A percentile compares a stretch with the other conserved stretches of the same genome.
Evolutionary conservation across 2,329 filamentous ascomycete species (phyloP).

Genomic region (Ascochyta rabiei): DNA sequence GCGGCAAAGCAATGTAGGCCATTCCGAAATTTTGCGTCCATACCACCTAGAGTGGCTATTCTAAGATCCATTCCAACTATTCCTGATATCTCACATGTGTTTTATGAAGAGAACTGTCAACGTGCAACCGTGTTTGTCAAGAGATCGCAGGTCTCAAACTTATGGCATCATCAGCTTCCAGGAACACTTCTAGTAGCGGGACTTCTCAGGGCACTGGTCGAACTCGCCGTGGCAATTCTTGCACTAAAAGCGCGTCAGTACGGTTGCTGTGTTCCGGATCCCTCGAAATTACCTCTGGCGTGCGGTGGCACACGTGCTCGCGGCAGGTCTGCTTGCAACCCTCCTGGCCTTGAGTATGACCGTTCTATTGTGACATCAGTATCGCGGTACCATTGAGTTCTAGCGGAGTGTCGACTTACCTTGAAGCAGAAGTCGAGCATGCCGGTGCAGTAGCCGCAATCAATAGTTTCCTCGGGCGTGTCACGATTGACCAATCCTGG

Average conservation of each 20-base stretch:
- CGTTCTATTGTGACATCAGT: conserved; percentile 5
- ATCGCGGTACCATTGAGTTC: fast-evolving
- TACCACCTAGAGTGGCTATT: neutral
- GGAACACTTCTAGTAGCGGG: conserved; percentile 3
- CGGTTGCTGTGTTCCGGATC: neutral
- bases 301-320: conserved; percentile 19
- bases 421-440: conserved; percentile 14
- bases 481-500: neutral
- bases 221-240: conserved; percentile 14
- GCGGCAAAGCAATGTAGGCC: neutral
- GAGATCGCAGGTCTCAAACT: too few species aligned
- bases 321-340: conserved; percentile 16
- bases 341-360: conserved; percentile 12
- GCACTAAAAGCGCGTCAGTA: conserved; percentile 4
- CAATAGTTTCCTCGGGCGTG: neutral
- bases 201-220: conserved; percentile 6
- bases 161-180: neutral
- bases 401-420: neutral
- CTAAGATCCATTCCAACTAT: neutral
- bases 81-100: neutral
- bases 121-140: too few species aligned
- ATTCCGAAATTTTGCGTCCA: neutral
- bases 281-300: neutral
- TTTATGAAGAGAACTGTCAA: too few species aligned
- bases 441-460: conserved; percentile 11